Evolutionary conservation across 768 basidiomycete genomes (phyloP), one percentile per base, ranked within the genome.

Genomic region (Rubroboletus satanas): DNA sequence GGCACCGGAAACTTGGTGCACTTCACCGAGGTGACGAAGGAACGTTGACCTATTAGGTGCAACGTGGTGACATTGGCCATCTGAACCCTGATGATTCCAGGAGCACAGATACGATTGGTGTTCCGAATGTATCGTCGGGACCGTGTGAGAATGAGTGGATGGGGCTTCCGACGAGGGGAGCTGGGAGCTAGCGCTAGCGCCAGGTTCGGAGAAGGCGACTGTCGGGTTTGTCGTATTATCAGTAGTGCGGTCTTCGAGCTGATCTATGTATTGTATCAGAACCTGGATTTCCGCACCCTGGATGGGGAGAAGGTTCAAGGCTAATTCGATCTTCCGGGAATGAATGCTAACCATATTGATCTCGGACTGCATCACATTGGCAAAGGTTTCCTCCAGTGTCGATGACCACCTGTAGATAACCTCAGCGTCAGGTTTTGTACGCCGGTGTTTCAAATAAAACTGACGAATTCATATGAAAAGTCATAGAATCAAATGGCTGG

Each of bases 1-100:
- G 2, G 17, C 6, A 11, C 66, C 67, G 2, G 45, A 45, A 5
- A 63, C 66, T 15, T 44, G 23, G 33, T 67, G 66, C 9, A 0
- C 14, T 11, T 0, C 41, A 4, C 17, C 26, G 6, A 67, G 52
- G 12, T 67, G 66, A 2, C 23, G 50, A 21, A 70, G 63, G n/a
- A 70, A 52, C 0, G 47, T 29, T 11, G 6, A 4, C 17, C 56
- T 57, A 36, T 49, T 32, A 1, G 21, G 49, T 11, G 56, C 45
- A 23, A 41, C 5, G 3, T 63, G 35, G 1, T 15, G 1, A 9
- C 66, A 67, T 15, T 0, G 12, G 1, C 1, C 2, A 15, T 29
- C 10, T 7, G 56, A 45, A 15, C 15, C 29, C 2, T 58, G 37
- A 1, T n/a, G 26, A 5, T n/a, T 9, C 66, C 66, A 66, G 26